Percentiles rank a stretch among this genome's conserved stretches.
These are phyloP conservation scores for Aureobasidium sp. DNA, from an alignment of 2,329 filamentous ascomycete species.

Conservation along the genomic window DNA sequence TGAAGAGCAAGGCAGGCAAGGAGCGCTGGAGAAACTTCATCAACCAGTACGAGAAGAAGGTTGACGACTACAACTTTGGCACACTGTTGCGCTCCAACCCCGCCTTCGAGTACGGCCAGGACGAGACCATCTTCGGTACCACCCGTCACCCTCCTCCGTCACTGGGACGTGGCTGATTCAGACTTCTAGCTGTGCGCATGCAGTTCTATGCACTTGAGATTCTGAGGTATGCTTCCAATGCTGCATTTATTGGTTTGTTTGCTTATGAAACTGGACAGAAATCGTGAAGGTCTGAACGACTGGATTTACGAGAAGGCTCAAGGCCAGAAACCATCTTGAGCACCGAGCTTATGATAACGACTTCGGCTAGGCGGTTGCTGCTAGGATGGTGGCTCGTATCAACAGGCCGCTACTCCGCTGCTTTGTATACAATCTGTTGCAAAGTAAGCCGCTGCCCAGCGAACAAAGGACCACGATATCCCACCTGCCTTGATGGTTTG, in stretches of 20 bases:
- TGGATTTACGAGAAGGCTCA: constrained; percentile 89
- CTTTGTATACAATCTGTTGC: neutral
- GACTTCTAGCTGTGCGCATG: constrained; percentile 54
- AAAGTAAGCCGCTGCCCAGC: neutral
- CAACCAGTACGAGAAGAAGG: constrained; percentile 83
- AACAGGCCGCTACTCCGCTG: neutral
- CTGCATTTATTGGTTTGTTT: constrained; percentile 1
- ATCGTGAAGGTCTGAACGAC: constrained; percentile 83
- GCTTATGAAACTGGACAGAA: constrained; percentile 40
- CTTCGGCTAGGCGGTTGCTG: neutral
- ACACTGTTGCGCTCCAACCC: constrained; percentile 78
- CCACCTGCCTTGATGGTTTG: neutral
- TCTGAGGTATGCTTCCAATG: constrained; percentile 44
- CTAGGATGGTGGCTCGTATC: neutral
- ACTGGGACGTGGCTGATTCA: neutral
- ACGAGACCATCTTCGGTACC: constrained; percentile 86
- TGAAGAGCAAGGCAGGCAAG: constrained; percentile 97
- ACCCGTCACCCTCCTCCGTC: neutral
- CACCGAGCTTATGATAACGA: neutral
- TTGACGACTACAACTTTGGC: constrained; percentile 98
- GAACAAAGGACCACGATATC: neutral
- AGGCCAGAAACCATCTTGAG: constrained; percentile 41
- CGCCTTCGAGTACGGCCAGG: constrained; percentile 74
- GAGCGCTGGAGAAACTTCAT: constrained; percentile 92
- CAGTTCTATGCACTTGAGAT: constrained; percentile 77